These are phyloP conservation scores for Kentomonas sorsogonicus DNA, from an alignment of 208 protist genomes.

Conservation along the genomic window DNA sequence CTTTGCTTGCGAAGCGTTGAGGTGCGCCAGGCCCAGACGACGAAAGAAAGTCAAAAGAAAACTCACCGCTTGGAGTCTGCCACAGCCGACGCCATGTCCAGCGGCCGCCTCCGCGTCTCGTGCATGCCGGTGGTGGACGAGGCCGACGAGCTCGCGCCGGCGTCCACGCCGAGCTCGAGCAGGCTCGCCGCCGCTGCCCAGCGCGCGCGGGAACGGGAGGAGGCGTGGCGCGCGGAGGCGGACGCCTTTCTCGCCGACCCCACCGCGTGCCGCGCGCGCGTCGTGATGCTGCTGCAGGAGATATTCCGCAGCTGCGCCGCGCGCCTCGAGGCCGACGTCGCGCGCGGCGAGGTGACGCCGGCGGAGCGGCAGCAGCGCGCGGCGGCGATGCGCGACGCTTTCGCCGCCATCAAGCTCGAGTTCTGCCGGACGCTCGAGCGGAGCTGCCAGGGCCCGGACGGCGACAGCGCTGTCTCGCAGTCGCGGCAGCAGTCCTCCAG, in stretches of 20 bases:
- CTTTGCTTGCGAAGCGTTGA: no score
- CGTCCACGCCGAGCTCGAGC: background rate
- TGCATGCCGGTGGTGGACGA: background rate
- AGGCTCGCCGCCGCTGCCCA: background rate
- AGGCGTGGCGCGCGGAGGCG: conserved; percentile 27
- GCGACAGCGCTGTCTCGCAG: background rate
- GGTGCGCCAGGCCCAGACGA: no score
- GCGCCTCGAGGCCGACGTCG: conserved; percentile 10
- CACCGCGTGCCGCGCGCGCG: conserved; percentile 25
- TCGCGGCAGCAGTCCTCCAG: no score
- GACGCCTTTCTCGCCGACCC: conserved; percentile 25
- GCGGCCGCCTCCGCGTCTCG: no score
- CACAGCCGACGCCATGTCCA: no score
- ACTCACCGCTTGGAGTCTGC: no score
- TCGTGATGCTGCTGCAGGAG: conserved; percentile 47
- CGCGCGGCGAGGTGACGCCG: conserved; percentile 2
- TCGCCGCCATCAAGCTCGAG: conserved; percentile 27
- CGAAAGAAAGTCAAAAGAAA: no score
- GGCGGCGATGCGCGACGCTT: conserved; percentile 7
- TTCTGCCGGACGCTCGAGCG: conserved; percentile 36
- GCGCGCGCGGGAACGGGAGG: conserved; percentile 3
- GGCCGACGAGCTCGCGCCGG: background rate
- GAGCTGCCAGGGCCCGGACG: conserved; percentile 12
- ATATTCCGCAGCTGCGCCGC: conserved; percentile 18
- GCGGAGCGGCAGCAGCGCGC: conserved; percentile 5